Evolutionary conservation across 768 basidiomycete genomes (phyloP).

Genomic region (Leccinellum luteum): DNA sequence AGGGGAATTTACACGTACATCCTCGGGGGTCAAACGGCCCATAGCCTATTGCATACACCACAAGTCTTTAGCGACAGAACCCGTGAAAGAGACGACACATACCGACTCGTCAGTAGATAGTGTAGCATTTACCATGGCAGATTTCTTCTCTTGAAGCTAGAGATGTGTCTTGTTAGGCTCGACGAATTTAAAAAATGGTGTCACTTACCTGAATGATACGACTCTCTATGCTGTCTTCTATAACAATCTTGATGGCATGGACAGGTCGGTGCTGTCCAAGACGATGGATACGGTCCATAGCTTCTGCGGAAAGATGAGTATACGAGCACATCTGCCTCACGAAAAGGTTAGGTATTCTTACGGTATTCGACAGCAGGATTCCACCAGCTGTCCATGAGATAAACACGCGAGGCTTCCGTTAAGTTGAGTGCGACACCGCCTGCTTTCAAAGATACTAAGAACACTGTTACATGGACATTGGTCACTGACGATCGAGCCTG

Average conservation of each 20-base stretch:
- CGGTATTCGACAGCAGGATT: conserved; percentile 94
- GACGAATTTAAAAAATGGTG: neutral
- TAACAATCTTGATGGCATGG: conserved; percentile 87
- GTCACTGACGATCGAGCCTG: conserved; percentile 55
- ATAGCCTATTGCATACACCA: conserved; percentile 57
- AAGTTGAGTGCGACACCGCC: conserved; percentile 91
- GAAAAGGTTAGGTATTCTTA: conserved; percentile 37
- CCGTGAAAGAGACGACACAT: conserved; percentile 21
- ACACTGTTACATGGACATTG: conserved; percentile 93
- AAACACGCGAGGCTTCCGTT: conserved; percentile 90
- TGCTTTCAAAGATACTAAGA: conserved; percentile 93
- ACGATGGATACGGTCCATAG: conserved; percentile 97
- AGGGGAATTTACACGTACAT: conserved; percentile 41
- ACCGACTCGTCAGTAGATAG: conserved; percentile 79
- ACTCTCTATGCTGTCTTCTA: conserved; percentile 96
- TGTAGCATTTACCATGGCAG: conserved; percentile 91
- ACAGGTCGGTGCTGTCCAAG: conserved; percentile 94
- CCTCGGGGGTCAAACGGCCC: conserved; percentile 89
- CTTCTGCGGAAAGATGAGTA: conserved; percentile 50
- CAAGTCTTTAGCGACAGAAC: conserved; percentile 10
- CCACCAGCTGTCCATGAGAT: conserved; percentile 99
- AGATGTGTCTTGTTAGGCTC: neutral
- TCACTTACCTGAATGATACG: conserved; percentile 78
- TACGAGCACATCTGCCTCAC: neutral
- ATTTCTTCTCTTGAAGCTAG: conserved; percentile 94